Base-by-base conservation (phyloP, 441 rosid genomes). In the Cnidoscolus chayamansa region DNA sequence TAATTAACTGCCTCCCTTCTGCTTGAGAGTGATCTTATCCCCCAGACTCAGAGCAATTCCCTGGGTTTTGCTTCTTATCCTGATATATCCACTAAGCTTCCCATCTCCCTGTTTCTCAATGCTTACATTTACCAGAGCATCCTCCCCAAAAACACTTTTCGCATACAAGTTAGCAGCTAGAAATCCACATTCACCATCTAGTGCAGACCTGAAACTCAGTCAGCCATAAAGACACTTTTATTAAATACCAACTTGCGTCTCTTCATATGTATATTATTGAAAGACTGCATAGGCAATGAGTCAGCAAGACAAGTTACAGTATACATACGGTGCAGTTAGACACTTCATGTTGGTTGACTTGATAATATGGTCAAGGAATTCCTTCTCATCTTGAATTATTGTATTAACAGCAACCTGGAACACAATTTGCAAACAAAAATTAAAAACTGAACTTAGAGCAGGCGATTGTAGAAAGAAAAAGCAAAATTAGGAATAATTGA, bases 1-100 rank as follows among this genome's bases (percentile, higher is more conserved):
- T 47, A 62, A 74, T 89, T 80, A 89, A 73, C 79, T 81, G 51
- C 90, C 83, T 77, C 95, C 97, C 78, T 91, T 91, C 84, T 93
- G 98, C 87, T 89, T 91, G 72, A 91, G 88, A 63, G 98, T 93
- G 69, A 93, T 91, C 81, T 90, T 93, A 79, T 93, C 98, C 25
- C 98, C 98, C 1, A 93, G 89, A 78, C 97, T 90, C 16, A 93
- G 89, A 60, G 98, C 96, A 75, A 93, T 93, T 47, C 98, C 98
- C 83, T 93, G 97, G 25, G 96, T 93, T 80, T 93, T 93, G 86
- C 97, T 93, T 75, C 98, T 79, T 77, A 93, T 93, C 80, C 98
- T 89, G 81, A 93, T 91, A 81, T 87, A 91, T 65, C 98, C 98
- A 37, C 94, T 86, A 3, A 91, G 90, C 81, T 90, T 89, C 59